phyloP scores from a whole-genome alignment of 139 green algal species.

The Coelastrella sp. region DNA sequence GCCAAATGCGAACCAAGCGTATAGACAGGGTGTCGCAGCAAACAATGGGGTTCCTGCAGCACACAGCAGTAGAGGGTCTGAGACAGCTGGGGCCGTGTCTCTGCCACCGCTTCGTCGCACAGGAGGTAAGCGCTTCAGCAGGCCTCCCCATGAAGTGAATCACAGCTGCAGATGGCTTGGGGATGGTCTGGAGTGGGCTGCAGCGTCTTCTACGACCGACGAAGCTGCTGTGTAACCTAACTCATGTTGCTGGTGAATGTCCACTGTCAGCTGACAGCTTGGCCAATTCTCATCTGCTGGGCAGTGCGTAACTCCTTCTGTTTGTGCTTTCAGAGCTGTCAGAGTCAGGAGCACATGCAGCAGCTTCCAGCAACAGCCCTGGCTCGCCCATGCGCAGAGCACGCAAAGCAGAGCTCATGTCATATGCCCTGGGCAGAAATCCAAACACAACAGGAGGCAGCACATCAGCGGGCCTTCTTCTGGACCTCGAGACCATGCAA shows the following conservation, averaged over 20 bases:
- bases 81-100: not conserved
- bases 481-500: not conserved
- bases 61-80: not conserved
- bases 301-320: not conserved
- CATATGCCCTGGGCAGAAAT: constrained; percentile 17
- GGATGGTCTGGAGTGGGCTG: not conserved
- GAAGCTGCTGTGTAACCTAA: no score
- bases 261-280: no score
- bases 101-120: not conserved
- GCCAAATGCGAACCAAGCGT: not conserved
- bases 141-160: not conserved
- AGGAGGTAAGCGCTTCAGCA: not conserved
- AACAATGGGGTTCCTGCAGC: not conserved
- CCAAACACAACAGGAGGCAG: not conserved
- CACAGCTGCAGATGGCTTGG: not conserved
- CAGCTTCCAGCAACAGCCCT: not conserved
- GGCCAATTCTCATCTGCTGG: not conserved
- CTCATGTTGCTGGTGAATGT: no score
- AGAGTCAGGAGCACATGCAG: not conserved
- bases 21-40: not conserved
- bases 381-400: constrained; percentile 37
- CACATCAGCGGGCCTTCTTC: not conserved
- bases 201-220: no score
- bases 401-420: constrained; percentile 33
- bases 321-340: not conserved